Evolutionary conservation across 2,329 filamentous ascomycete genomes (phyloP).

Genomic region (Hirsutella rhossiliensis): DNA sequence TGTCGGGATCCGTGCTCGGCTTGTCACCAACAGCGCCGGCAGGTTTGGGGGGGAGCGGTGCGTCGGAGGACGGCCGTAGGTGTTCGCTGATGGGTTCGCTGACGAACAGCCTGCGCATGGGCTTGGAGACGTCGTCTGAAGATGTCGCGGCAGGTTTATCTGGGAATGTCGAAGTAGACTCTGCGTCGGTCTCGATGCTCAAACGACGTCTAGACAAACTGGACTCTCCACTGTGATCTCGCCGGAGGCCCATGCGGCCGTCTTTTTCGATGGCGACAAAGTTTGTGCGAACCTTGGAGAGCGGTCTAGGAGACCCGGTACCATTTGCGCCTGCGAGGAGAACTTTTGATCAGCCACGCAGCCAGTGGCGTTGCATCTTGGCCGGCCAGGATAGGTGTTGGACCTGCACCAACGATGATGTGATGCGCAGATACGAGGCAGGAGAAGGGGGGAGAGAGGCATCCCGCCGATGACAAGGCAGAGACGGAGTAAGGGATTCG

Average conservation of each 20-base stretch:
- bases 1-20: slow-evolving; percentile 27
- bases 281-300: slow-evolving; percentile 64
- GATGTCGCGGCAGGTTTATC: slow-evolving; percentile 22
- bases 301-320: slow-evolving; percentile 46
- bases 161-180: slow-evolving; percentile 19
- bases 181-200: slow-evolving; percentile 21
- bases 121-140: slow-evolving; percentile 11
- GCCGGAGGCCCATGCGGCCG: slow-evolving; percentile 40
- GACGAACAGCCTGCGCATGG: slow-evolving; percentile 12
- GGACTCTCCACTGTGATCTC: slow-evolving; percentile 25
- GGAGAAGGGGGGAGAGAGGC: no score
- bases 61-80: slow-evolving; percentile 16
- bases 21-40: slow-evolving; percentile 16
- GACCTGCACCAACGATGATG: no score
- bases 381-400: no score
- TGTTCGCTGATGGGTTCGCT: slow-evolving; percentile 31
- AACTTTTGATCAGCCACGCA: slow-evolving; percentile 9
- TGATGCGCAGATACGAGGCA: no score
- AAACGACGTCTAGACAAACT: slow-evolving; percentile 22
- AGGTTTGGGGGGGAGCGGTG: not conserved
- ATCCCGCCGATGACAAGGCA: not conserved
- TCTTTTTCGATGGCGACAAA: slow-evolving; percentile 64
- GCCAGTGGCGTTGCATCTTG: not conserved
- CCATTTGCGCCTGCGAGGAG: slow-evolving; percentile 17
- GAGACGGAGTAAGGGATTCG: slow-evolving; percentile 1